Conservation (phyloP, 2,329 filamentous ascomycete species). For the Ophiostoma tasmaniense region DNA sequence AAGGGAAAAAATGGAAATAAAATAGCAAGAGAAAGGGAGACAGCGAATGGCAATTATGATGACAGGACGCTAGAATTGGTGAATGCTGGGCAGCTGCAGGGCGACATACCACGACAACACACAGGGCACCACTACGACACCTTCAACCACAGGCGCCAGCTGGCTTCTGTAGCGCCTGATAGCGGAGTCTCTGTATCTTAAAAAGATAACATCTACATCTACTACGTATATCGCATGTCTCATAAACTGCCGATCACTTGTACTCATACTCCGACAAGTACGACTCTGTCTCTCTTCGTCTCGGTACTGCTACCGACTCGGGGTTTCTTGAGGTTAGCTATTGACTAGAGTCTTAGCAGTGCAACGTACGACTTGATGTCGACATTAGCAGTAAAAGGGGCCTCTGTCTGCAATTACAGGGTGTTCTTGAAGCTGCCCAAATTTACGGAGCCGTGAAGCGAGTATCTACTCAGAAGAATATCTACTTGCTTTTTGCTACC, state of each 20-base stretch:
- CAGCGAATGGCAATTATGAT: not conserved
- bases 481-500: slow-evolving; percentile 4
- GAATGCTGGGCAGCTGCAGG: slow-evolving; percentile 12
- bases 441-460: not conserved
- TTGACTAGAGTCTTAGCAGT: not conserved
- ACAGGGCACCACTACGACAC: not conserved
- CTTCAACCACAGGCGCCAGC: not conserved
- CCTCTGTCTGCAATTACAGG: not conserved
- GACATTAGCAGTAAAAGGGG: not conserved
- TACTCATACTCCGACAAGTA: slow-evolving; percentile 2
- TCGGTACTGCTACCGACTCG: not conserved
- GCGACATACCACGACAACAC: not conserved
- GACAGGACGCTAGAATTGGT: slow-evolving; percentile 8
- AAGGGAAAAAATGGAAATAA: not conserved
- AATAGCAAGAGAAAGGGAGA: not conserved
- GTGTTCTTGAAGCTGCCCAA: no score
- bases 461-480: not conserved
- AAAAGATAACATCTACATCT: no score
- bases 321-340: not conserved
- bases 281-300: not conserved
- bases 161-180: not conserved
- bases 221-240: not conserved
- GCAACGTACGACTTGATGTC: not conserved
- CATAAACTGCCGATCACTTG: not conserved
- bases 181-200: not conserved